Base-by-base conservation (phyloP, 1,139 yeast genomes). In the Kodamaea anthophila region DNA sequence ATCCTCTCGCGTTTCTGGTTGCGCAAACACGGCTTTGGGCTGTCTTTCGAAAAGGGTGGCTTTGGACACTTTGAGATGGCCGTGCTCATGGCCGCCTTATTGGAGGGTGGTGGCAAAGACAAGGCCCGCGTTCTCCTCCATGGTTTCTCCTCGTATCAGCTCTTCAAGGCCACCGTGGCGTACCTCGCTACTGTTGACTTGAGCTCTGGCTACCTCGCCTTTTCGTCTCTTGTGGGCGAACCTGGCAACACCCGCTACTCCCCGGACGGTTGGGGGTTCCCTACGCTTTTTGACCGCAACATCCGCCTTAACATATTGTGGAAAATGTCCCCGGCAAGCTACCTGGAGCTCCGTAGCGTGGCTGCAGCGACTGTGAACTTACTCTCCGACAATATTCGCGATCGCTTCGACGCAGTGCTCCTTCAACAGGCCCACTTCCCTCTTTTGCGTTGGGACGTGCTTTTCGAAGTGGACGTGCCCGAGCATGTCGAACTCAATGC, bases 11-110 rank as follows among this genome's bases (percentile, higher is more conserved):
- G 88, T 42, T 62, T 91, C 36, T 91, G 98, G 98, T 66, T 91
- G 24, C 70, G 74, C 32, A 97, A 91, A 57, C 70, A 95, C 40
- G 94, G 94, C 0, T 74, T 86, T 37, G 68, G 74, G 5, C 77
- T 94, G 0, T 59, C 71, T 14, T 44, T 76, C 21, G 64, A 70
- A 21, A 63, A 69, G 29, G 87, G 87, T 26, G 97, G 97, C 0
- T 88, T 91, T 53, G 97, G 97, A 10, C 85, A 82, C 44, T 86
- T 86, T 52, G 97, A 91, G 58, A 87, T 87, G 57, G 79, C 91
- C 15, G 61, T 81, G 26, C 56, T 88, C 29, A 74, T 86, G 78
- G 79, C 94, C 25, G 82, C 87, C 2, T 61, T 91, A 35, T 62
- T 91, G 24, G 77, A 79, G 41, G 96, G 96, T 43, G 96, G 96